phyloP scores from a whole-genome alignment of 106 monocot genomes.

The Phalaenopsis aphrodite region DNA sequence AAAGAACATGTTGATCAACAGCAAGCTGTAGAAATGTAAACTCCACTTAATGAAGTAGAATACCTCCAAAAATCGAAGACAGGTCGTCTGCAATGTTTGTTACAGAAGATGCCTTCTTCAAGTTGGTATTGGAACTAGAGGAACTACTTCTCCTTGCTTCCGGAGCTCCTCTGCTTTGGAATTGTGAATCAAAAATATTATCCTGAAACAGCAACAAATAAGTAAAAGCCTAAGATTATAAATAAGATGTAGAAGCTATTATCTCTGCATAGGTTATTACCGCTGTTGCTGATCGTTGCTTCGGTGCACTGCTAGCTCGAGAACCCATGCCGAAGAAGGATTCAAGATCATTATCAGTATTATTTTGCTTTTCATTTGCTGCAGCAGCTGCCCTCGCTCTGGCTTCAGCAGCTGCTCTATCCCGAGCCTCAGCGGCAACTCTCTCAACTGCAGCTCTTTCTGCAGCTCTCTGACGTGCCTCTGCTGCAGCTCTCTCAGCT shows the following conservation, averaged over 20 bases:
- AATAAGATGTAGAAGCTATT: neutral
- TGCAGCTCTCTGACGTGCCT: constrained; percentile 55
- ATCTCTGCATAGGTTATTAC: constrained; percentile 20
- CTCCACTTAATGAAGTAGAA: constrained; percentile 1
- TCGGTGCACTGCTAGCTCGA: constrained; percentile 77
- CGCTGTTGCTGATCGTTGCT: constrained; percentile 46
- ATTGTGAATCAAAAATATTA: constrained; percentile 49
- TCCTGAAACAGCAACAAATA: constrained; percentile 41
- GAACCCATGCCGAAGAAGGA: constrained; percentile 71
- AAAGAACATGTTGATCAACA: neutral
- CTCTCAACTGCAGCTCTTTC: constrained; percentile 55
- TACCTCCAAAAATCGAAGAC: constrained; percentile 85
- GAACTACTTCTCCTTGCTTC: constrained; percentile 23
- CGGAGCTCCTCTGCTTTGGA: constrained; percentile 30
- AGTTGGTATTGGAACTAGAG: constrained; percentile 42
- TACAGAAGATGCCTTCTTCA: constrained; percentile 57
- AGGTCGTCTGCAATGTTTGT: constrained; percentile 85
- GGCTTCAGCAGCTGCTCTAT: constrained; percentile 53
- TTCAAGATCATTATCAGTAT: constrained; percentile 77
- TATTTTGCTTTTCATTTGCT: constrained; percentile 49
- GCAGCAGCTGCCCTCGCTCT: constrained; percentile 29
- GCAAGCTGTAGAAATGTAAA: neutral
- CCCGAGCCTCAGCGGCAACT: constrained; percentile 49
- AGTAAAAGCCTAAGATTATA: neutral
- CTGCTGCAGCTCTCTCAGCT: constrained; percentile 48